phyloP scores from a whole-genome alignment of 1,139 yeast genomes.

The Candida tropicalis region DNA sequence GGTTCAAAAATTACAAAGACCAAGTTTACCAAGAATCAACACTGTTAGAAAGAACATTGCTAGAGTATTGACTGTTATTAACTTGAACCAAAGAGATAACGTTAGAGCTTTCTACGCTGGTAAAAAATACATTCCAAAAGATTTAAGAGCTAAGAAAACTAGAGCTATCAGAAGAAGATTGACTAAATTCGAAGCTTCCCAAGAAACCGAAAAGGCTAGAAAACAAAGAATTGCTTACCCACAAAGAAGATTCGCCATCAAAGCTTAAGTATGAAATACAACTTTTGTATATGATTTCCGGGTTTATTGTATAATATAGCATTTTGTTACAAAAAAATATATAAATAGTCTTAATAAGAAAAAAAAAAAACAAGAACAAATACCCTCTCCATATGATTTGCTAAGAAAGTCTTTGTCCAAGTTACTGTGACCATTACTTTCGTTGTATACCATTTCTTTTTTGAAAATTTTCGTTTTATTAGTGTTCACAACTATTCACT shows the following conservation, averaged over 20 bases:
- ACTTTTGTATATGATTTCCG: slow-evolving; percentile 3
- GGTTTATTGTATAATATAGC: slow-evolving; percentile 9
- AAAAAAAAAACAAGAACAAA: background rate
- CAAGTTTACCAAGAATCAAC: slow-evolving; percentile 92
- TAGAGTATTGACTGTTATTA: slow-evolving; percentile 95
- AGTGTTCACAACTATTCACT: background rate
- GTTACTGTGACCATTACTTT: too few species aligned
- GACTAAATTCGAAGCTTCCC: slow-evolving; percentile 81
- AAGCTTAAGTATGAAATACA: slow-evolving; percentile 65
- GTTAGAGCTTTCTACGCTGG: slow-evolving; percentile 95
- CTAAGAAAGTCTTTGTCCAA: too few species aligned
- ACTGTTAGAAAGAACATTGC: slow-evolving; percentile 99
- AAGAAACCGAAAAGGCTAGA: slow-evolving; percentile 84
- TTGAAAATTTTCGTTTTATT: too few species aligned
- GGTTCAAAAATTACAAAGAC: slow-evolving; percentile 93
- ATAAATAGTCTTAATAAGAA: slow-evolving; percentile 9
- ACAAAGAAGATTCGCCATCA: slow-evolving; percentile 97
- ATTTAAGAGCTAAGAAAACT: slow-evolving; percentile 99
- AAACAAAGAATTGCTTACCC: slow-evolving; percentile 97
- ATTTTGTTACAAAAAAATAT: slow-evolving; percentile 5
- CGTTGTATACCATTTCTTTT: too few species aligned
- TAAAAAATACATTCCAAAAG: slow-evolving; percentile 98
- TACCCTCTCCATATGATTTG: too few species aligned
- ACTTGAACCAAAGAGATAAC: slow-evolving; percentile 94
- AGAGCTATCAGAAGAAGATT: slow-evolving; percentile 99